Evolutionary conservation across 257 asterid species (phyloP), one percentile per base, ranked within the genome.

Genomic region (Lantana camara): DNA sequence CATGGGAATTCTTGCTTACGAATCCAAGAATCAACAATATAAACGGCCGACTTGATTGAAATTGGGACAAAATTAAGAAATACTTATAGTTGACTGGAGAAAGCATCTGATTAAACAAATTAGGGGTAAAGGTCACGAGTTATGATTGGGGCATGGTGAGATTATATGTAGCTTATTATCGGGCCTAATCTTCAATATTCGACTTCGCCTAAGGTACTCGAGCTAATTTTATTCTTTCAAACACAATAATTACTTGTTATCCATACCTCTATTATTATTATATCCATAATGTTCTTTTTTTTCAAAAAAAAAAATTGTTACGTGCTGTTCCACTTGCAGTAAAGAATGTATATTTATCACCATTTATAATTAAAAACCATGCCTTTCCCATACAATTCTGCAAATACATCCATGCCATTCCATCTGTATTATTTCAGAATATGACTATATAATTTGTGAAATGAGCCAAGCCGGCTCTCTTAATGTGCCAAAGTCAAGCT

Each of bases 121-220:
- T 41, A 57, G 70, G n/a, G 70, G 67, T 60, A 58, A 71, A 74
- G 52, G 30, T 60, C 71, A 64, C 53, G 67, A 77, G 73, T 72
- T 53, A 82, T 80, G 68, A 84, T 76, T 82, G 80, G 75, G 69
- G 80, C 65, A 73, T 78, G 83, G 71, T 45, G 82, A 83, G 85
- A 80, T 75, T 72, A 77, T 32, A 34, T 60, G 90, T 71, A 83
- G 85, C 89, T 83, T 74, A n/a, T n/a, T n/a, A 80, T 83, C 90
- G 82, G 82, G 77, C 82, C 83, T 68, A 57, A 55, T 58, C 70
- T 67, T 47, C 22, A 62, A 54, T 47, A 58, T 53, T 50, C 48
- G 24, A 12, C 22, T 21, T 60, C 67, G 38, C 71, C 76, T 79
- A 67, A 66, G 68, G 82, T 78, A 27, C 2, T 27, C 84, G 67